Evolutionary conservation across 345 rosid species (phyloP), one percentile per base, ranked within the genome.

Genomic region (Tarenaya hassleriana): DNA sequence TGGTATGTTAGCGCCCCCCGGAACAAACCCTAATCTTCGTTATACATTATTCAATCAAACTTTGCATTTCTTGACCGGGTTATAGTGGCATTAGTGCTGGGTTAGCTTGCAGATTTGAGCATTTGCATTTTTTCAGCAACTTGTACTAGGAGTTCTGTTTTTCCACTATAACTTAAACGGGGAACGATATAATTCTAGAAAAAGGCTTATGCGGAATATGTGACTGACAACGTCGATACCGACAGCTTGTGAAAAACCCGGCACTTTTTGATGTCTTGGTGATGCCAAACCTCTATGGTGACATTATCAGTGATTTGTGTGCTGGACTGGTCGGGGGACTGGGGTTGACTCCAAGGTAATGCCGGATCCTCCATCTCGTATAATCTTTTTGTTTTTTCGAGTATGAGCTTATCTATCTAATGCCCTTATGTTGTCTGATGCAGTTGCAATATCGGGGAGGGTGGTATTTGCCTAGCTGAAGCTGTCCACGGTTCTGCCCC

Each of bases 401-500:
- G 3, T 17, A 10, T 19, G 34, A 42, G 14, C 18, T 33, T 38
- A 13, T 58, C 40, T 48, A 42, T 53, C 58, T 44, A 21, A 49
- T 52, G 27, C 16, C 69, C 46, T 24, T 8, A 7, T 71, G 62
- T 84, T n/a, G n/a, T n/a, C n/a, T n/a, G n/a, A n/a, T n/a, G n/a
- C n/a, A 88, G 99, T 82, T 81, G 86, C 74, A 83, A 80, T 52
- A 83, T 83, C 38, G 99, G 99, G 20, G 94, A 88, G 60, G 94
- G 88, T 67, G 97, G 97, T 49, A 83, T 88, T 41, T 94, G 91
- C 44, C 97, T 92, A 55, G 97, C 97, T 52, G 99, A 92, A 82
- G 98, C 97, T 59, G 98, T 92, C 7, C 99, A 92, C 60, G 97
- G 97, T 52, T 92, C 99, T 53, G 99, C 97, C 34, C 99, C 99